Percentiles rank a stretch among this genome's conserved stretches.
These are phyloP conservation scores for Infundibulicybe gibba DNA, from an alignment of 768 basidiomycete species.

Conservation along the genomic window DNA sequence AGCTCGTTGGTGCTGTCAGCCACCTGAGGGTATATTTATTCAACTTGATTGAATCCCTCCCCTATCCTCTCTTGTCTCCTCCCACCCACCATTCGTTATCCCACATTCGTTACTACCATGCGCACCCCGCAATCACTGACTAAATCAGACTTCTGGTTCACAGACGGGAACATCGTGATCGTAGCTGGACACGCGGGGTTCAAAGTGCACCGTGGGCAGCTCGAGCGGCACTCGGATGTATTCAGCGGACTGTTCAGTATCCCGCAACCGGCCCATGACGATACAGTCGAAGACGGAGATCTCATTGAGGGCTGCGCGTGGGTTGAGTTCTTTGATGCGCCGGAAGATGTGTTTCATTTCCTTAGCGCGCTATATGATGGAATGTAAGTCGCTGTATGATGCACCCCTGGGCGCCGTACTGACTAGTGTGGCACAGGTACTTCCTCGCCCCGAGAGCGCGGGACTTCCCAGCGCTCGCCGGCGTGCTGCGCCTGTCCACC, in stretches of 20 bases:
- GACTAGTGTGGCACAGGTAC: too few species aligned
- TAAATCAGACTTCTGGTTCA: slow-evolving; percentile 66
- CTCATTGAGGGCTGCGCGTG: slow-evolving; percentile 55
- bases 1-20: too few species aligned
- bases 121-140: too few species aligned
- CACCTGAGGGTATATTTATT: too few species aligned
- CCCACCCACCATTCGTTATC: too few species aligned
- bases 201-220: slow-evolving; percentile 73
- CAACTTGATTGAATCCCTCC: too few species aligned
- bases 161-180: slow-evolving; percentile 68
- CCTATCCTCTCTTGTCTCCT: too few species aligned
- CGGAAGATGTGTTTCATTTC: slow-evolving; percentile 65
- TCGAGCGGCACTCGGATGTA: slow-evolving; percentile 75
- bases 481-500: slow-evolving; percentile 66
- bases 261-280: slow-evolving; percentile 42
- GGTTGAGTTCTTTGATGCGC: slow-evolving; percentile 62
- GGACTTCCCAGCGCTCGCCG: slow-evolving; percentile 58
- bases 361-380: slow-evolving; percentile 74
- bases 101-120: too few species aligned
- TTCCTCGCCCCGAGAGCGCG: slow-evolving; percentile 45
- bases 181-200: slow-evolving; percentile 55
- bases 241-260: slow-evolving; percentile 65
- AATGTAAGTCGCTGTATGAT: too few species aligned
- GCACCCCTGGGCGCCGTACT: too few species aligned
- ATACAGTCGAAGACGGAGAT: slow-evolving; percentile 24